phyloP scores from a whole-genome alignment of 2,329 filamentous ascomycete genomes.

The Trichophyton equinum region DNA sequence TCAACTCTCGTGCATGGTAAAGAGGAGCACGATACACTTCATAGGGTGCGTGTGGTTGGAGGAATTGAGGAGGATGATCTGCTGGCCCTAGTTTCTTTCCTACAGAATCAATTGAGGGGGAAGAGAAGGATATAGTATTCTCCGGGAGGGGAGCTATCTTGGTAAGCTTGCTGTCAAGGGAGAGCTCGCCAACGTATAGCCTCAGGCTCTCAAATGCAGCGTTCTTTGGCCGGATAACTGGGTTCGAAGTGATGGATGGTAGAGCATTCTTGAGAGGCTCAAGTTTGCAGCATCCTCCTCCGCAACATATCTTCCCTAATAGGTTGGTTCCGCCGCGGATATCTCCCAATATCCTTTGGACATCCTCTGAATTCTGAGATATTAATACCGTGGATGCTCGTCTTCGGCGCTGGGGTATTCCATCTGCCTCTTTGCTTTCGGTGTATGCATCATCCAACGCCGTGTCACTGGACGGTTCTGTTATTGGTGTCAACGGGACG shows the following conservation, averaged over 20 bases:
- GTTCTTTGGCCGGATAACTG: constrained; percentile 58
- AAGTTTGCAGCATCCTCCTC: constrained; percentile 52
- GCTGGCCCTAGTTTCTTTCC: constrained; percentile 26
- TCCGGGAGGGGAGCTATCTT: constrained; percentile 60
- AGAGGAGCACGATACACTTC: constrained; percentile 84
- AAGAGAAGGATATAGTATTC: constrained; percentile 56
- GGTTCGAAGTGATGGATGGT: constrained; percentile 29
- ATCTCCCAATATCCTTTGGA: constrained; percentile 45
- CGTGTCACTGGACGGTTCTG: constrained; percentile 25
- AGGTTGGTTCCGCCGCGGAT: constrained; percentile 44
- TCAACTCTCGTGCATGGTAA: constrained; percentile 73
- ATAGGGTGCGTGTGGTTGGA: constrained; percentile 89
- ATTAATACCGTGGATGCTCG: constrained; percentile 40
- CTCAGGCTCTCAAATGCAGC: constrained; percentile 68
- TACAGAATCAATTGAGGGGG: constrained; percentile 22
- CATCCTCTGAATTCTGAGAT: constrained; percentile 47
- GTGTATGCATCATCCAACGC: constrained; percentile 18
- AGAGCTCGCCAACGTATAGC: constrained; percentile 63
- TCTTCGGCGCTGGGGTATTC: constrained; percentile 18
- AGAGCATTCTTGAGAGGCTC: constrained; percentile 40
- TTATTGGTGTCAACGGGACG: constrained; percentile 29
- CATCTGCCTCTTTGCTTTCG: constrained; percentile 10
- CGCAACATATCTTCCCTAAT: constrained; percentile 51
- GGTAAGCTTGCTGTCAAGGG: constrained; percentile 55
- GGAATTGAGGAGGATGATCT: constrained; percentile 68